A percentile compares a stretch with the other conserved stretches of the same genome.
Evolutionary conservation across 1,284 basidiomycete genomes (phyloP).

Genomic region (Austroboletus novae-zelandiae): DNA sequence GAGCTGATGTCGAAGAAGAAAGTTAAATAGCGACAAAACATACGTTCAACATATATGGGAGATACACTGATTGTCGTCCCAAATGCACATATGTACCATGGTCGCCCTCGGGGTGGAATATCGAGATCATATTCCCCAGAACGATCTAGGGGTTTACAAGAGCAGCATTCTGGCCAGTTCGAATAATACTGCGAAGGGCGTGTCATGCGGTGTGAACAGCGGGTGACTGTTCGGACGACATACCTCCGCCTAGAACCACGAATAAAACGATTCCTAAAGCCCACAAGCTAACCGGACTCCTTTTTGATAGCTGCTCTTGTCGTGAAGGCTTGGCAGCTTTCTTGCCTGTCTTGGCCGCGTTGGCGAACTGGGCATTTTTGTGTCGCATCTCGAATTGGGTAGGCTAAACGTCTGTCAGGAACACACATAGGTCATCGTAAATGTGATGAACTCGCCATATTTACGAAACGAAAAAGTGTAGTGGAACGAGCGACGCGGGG

Average conservation of each 20-base stretch:
- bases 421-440: background rate
- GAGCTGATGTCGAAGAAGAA: conserved; percentile 38
- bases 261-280: conserved; percentile 67
- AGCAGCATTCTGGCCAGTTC: conserved; percentile 67
- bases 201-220: conserved; percentile 1
- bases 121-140: background rate
- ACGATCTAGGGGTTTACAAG: conserved; percentile 41
- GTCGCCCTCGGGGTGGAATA: background rate
- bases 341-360: conserved; percentile 67
- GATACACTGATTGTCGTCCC: background rate
- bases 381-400: conserved; percentile 78
- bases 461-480: background rate
- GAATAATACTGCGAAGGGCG: conserved; percentile 55
- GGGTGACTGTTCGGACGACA: conserved; percentile 25
- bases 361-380: conserved; percentile 75
- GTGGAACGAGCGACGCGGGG: conserved; percentile 15
- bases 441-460: conserved; percentile 19
- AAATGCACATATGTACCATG: conserved; percentile 11
- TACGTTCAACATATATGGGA: conserved; percentile 14
- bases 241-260: conserved; percentile 75
- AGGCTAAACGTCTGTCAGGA: conserved; percentile 37
- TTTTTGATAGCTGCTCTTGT: conserved; percentile 65
- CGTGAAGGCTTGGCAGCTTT: conserved; percentile 69
- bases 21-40: conserved; percentile 28
- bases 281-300: conserved; percentile 70